phyloP scores from a whole-genome alignment of 2,329 filamentous ascomycete genomes.

The Xylariomycetidae sp. region DNA sequence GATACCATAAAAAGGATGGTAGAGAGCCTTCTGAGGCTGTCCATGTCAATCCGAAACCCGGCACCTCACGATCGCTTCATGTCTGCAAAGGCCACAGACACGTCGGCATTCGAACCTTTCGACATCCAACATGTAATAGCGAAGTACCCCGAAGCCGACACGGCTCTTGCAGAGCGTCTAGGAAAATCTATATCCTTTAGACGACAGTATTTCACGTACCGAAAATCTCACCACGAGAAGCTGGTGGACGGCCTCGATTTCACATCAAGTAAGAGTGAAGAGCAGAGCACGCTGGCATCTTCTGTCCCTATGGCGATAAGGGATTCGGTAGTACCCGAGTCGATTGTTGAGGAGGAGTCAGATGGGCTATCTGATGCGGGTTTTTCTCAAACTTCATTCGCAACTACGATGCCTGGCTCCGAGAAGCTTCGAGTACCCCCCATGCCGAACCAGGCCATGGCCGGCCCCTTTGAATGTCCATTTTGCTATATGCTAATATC shows the following conservation, averaged over 20 bases:
- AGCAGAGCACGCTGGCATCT: conserved; percentile 15
- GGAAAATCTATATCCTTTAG: conserved; percentile 29
- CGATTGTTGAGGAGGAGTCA: conserved; percentile 10
- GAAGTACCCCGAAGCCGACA: conserved; percentile 22
- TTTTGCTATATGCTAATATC: conserved; percentile 34
- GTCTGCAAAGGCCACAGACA: conserved; percentile 11
- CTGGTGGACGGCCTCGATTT: conserved; percentile 21
- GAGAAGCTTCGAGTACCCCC: conserved; percentile 16
- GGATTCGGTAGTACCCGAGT: neutral
- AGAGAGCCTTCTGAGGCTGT: conserved; percentile 30
- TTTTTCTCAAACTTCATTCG: conserved; percentile 25
- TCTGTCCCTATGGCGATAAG: conserved; percentile 17
- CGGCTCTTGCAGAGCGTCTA: conserved; percentile 18
- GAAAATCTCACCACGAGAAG: conserved; percentile 30
- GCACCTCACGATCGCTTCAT: conserved; percentile 30
- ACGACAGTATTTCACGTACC: conserved; percentile 32
- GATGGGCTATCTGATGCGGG: conserved; percentile 18
- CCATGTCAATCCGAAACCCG: conserved; percentile 32
- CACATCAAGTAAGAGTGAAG: conserved; percentile 7
- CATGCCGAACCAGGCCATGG: conserved; percentile 13
- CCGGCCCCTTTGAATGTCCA: conserved; percentile 33
- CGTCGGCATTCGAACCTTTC: conserved; percentile 17
- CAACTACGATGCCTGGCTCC: conserved; percentile 17
- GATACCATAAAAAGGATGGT: conserved; percentile 21
- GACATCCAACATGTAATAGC: conserved; percentile 26